These are phyloP conservation scores for Chaetoscypha palmicola DNA, from an alignment of 2,329 filamentous ascomycete species.

Conservation along the genomic window DNA sequence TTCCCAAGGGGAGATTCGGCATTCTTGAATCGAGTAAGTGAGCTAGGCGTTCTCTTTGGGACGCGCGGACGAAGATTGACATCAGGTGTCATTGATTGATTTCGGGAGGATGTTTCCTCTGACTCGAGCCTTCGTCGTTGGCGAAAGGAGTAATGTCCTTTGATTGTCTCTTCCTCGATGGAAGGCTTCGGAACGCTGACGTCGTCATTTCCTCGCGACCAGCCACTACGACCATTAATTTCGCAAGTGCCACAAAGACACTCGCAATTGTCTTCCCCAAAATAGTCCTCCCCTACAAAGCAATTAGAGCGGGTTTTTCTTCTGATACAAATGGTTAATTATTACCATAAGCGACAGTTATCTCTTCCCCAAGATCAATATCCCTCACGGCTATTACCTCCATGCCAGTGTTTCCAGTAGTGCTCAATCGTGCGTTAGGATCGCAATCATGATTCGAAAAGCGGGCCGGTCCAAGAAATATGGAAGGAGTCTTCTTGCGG, in stretches of 20 bases:
- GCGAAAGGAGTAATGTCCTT: slow-evolving; percentile 45
- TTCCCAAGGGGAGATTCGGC: slow-evolving; percentile 16
- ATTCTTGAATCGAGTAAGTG: slow-evolving; percentile 22
- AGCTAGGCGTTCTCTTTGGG: slow-evolving; percentile 23
- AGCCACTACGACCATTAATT: slow-evolving; percentile 67
- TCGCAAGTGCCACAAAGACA: slow-evolving; percentile 91
- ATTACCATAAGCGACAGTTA: slow-evolving; percentile 79
- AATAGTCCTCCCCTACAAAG: slow-evolving; percentile 33
- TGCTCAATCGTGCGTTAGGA: slow-evolving; percentile 83
- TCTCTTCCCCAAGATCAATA: slow-evolving; percentile 84
- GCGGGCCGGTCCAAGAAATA: slow-evolving; percentile 90
- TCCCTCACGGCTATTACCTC: slow-evolving; percentile 78
- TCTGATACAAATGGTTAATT: not conserved
- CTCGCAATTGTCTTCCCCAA: slow-evolving; percentile 90
- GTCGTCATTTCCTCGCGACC: slow-evolving; percentile 51
- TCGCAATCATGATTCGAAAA: slow-evolving; percentile 97
- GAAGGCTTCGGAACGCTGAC: slow-evolving; percentile 28
- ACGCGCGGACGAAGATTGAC: slow-evolving; percentile 33
- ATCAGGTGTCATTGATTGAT: slow-evolving; percentile 50
- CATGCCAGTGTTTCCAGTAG: slow-evolving; percentile 77
- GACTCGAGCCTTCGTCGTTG: slow-evolving; percentile 42
- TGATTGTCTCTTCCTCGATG: slow-evolving; percentile 24
- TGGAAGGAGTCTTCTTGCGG: slow-evolving; percentile 78
- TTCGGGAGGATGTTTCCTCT: slow-evolving; percentile 44
- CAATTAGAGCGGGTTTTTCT: not conserved